Percentiles rank a stretch among this genome's conserved stretches.
These are phyloP conservation scores for Acrocalymma vagum DNA, from an alignment of 2,329 filamentous ascomycete genomes.

Conservation along the genomic window DNA sequence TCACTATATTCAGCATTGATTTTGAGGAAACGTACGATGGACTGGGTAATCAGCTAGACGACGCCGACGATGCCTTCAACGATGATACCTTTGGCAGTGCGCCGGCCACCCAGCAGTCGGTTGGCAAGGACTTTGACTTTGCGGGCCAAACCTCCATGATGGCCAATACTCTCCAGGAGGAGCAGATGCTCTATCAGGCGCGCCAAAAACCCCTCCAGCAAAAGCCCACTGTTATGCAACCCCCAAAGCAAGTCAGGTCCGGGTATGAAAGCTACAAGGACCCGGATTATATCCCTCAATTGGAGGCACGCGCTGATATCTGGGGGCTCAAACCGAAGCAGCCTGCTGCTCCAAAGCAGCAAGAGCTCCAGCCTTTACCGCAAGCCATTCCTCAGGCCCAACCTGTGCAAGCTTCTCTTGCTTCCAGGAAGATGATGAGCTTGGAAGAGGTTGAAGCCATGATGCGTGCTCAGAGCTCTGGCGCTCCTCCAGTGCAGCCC, in stretches of 20 bases:
- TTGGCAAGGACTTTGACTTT: conserved; percentile 97
- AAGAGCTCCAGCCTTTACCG: conserved; percentile 29
- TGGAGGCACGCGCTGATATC: conserved; percentile 91
- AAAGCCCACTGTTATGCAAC: conserved; percentile 53
- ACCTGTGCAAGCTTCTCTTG: conserved; percentile 28
- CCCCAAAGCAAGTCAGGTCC: conserved; percentile 71
- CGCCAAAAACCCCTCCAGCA: conserved; percentile 65
- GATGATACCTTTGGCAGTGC: conserved; percentile 84
- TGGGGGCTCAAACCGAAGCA: conserved; percentile 81
- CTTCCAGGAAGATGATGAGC: conserved; percentile 83
- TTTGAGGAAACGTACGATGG: conserved; percentile 99
- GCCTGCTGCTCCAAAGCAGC: conserved; percentile 46
- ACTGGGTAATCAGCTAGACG: conserved; percentile 87
- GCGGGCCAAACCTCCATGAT: conserved; percentile 92
- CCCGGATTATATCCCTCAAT: conserved; percentile 82
- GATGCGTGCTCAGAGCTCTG: conserved; percentile 75
- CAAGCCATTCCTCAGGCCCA: conserved; percentile 29
- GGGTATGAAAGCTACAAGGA: conserved; percentile 94
- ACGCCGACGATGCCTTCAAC: conserved; percentile 93
- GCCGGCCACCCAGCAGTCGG: conserved; percentile 58
- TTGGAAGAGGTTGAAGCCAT: conserved; percentile 96
- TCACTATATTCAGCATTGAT: conserved; percentile 70
- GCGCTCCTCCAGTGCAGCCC: conserved; percentile 41
- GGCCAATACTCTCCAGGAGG: conserved; percentile 85
- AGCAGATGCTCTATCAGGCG: conserved; percentile 83